A percentile compares a stretch with the other conserved stretches of the same genome.
These are phyloP conservation scores for Boletellus ananas DNA, from an alignment of 768 basidiomycete species.

Conservation along the genomic window DNA sequence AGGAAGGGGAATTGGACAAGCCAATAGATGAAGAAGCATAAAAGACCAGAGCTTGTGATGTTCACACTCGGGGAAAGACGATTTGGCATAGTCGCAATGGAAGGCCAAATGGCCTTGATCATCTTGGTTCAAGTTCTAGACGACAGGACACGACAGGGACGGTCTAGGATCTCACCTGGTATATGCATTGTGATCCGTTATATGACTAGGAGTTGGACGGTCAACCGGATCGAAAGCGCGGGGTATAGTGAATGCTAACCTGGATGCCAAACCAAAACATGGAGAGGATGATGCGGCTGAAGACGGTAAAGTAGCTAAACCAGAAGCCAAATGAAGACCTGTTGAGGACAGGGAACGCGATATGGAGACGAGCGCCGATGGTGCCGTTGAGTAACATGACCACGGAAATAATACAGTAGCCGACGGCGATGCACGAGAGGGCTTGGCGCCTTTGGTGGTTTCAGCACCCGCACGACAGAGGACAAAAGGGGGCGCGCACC, in stretches of 20 bases:
- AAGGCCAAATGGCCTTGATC: conserved; percentile 84
- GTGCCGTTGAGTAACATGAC: conserved; percentile 80
- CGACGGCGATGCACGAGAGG: conserved; percentile 64
- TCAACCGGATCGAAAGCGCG: not conserved
- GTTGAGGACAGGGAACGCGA: conserved; percentile 72
- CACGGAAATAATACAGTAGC: conserved; percentile 67
- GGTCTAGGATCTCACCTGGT: conserved; percentile 41
- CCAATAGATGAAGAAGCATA: conserved; percentile 79
- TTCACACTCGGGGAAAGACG: conserved; percentile 51
- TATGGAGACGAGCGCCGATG: conserved; percentile 72
- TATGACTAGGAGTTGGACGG: conserved; percentile 36
- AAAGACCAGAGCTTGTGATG: conserved; percentile 67
- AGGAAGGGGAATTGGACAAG: conserved; percentile 72
- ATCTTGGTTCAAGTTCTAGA: conserved; percentile 34
- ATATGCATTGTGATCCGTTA: conserved; percentile 67
- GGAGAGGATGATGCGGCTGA: conserved; percentile 71
- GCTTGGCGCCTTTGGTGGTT: conserved; percentile 56
- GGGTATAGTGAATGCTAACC: conserved; percentile 28
- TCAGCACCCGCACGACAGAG: not conserved
- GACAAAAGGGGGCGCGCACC: conserved; percentile 35
- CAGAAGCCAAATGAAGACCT: conserved; percentile 88
- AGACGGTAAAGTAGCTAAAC: conserved; percentile 82
- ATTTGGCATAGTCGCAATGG: conserved; percentile 60
- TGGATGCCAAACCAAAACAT: conserved; percentile 86
- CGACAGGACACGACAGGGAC: not conserved